Base-by-base conservation (phyloP, 106 monocot genomes). In the Cymbidium sinense region DNA sequence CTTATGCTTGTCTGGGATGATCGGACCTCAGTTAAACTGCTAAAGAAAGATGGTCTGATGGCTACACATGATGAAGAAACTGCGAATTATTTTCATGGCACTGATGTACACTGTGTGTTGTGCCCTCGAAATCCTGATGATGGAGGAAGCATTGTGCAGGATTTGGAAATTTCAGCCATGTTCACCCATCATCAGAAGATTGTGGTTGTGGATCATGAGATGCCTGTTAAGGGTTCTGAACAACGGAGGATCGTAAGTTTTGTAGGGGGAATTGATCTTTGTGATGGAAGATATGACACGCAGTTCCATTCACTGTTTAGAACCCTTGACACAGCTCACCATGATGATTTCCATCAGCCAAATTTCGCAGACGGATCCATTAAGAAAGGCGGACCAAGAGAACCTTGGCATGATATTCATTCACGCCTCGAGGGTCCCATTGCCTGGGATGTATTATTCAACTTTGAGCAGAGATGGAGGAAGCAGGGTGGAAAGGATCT, bases 1-100 rank as follows among this genome's bases (percentile, higher is more conserved):
- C 81, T 81, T 37, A 81, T 81, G 81, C 81, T 81, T 20, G 81
- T 81, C 37, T 81, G 81, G 81, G 81, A 81, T 39, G 81, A 81
- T 70, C 76, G 81, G 19, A 81, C 81, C 4, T 81, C 81, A 18
- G 81, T 81, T 47, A 76, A 51, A 19, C 30, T 81, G 44, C 51
- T 81, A 5, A 81, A 81, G 51, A 76, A 70, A 44, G 81, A 81
- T 21, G 81, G 81, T 17, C 70, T 81, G 19, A 81, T 81, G 81
- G 81, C 69, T 8, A 81, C 81, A 21, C 81, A 81, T 34, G 81
- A 81, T 41, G 76, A 81, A 76, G 81, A 81, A 76, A 81, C 81
- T 29, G 65, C 34, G 2, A 52, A 64, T 36, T 81, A 44, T 47
- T 81, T 81, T 54, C 35, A 54, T 23, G 81, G 81, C 13, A 70